Evolutionary conservation across 192 early-diverging fungal species (phyloP), one percentile per base, ranked within the genome.

Genomic region (Backusella mclennaniae): DNA sequence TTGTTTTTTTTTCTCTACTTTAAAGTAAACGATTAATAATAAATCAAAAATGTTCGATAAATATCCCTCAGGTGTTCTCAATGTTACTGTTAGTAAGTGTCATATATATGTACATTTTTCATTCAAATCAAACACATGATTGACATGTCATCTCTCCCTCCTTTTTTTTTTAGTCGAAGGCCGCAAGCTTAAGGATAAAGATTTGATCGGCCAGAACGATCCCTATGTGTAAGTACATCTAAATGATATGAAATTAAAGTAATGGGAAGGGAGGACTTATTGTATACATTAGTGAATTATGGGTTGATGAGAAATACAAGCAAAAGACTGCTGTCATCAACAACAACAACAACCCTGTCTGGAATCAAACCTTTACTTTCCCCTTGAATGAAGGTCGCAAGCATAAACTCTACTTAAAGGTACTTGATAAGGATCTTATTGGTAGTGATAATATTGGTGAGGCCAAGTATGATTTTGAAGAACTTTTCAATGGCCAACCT

Each of bases 381-480:
- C 73, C 66, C 36, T 39, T 79, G 49, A 38, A 44, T 21, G 46
- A 68, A 46, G 52, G 73, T 21, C 46, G 67, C 11, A 68, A 49
- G 4, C 73, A 80, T 42, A 83, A 81, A 35, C 75, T 85, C 15
- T 77, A 85, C 26, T 26, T 86, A 26, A 77, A 81, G 68, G 85
- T 76, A 6, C 42, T 78, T 26, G 85, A 86, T 52, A 74, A 70
- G 42, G 82, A 84, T 66, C 74, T 72, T 5, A 73, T 86, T 69
- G 71, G 78, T 6, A 68, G 77, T 21, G 82, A 83, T 23, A 77
- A 80, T 75, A 78, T 86, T 66, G 82, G 82, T 8, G 74, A 83
- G 14, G 66, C 73, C 21, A 76, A 67, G 4, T 59, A 80, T 49
- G 44, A 80, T 0, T 76, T 85, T 29, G 33, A 33, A 6, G 75